phyloP scores from a whole-genome alignment of 1,284 basidiomycete species.

The Sanghuangporus baumii region DNA sequence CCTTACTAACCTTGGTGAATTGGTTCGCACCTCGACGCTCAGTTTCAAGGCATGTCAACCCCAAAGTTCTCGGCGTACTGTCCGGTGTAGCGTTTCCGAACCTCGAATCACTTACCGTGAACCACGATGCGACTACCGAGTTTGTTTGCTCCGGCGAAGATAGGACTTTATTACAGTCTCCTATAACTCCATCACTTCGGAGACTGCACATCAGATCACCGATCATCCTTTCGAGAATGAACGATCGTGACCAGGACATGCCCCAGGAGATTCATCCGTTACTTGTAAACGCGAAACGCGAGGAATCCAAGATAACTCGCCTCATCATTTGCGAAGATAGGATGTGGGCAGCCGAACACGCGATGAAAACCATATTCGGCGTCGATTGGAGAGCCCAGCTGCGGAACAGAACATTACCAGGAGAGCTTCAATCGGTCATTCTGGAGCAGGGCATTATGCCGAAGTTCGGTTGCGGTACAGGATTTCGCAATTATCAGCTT shows the following conservation, averaged over 20 bases:
- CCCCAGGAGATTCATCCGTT: not conserved
- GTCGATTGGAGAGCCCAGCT: not conserved
- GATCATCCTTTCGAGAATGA: not conserved
- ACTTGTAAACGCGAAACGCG: not conserved
- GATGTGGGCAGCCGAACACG: not conserved
- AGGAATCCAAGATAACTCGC: not conserved
- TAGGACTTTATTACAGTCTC: not conserved
- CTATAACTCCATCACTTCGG: not conserved
- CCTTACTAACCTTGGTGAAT: not conserved
- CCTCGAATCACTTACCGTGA: not conserved
- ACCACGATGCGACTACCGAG: not conserved
- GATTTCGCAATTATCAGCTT: not conserved
- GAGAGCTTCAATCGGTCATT: not conserved
- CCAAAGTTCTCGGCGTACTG: not conserved
- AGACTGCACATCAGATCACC: not conserved
- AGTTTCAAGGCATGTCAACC: not conserved
- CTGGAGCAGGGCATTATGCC: not conserved
- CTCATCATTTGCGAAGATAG: not conserved
- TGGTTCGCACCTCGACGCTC: not conserved
- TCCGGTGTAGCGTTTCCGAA: not conserved
- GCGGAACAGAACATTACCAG: not conserved
- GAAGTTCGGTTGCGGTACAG: not conserved
- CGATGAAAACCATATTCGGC: not conserved
- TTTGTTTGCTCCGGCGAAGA: not conserved
- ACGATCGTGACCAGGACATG: not conserved